These are phyloP conservation scores for Fusarium palustre DNA, from an alignment of 2,329 filamentous ascomycete genomes.

Conservation along the genomic window DNA sequence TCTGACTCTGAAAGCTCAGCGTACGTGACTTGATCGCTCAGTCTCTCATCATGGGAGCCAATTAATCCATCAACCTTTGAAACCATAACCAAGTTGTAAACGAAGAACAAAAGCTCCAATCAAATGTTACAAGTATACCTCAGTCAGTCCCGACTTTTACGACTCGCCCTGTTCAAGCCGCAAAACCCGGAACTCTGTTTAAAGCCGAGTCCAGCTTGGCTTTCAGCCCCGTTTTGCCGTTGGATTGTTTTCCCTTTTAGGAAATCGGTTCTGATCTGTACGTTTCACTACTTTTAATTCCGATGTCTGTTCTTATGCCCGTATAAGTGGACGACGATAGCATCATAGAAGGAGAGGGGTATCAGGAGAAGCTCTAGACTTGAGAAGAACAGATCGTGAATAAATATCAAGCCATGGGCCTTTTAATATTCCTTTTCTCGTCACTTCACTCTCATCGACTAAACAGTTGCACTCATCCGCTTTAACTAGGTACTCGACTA, in stretches of 20 bases:
- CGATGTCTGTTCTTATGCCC: conserved; percentile 17
- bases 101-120: not conserved
- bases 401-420: conserved; percentile 15
- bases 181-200: conserved; percentile 1
- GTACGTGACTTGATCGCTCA: not conserved
- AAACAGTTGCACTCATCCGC: not conserved
- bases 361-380: not conserved
- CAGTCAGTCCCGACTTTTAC: not conserved
- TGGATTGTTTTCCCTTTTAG: conserved; percentile 34
- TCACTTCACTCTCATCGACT: not conserved
- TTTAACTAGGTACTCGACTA: not conserved
- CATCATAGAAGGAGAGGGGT: conserved; percentile 6
- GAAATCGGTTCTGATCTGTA: conserved; percentile 26
- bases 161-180: not conserved
- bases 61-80: not conserved
- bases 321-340: conserved; percentile 10
- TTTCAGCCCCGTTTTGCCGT: conserved; percentile 8
- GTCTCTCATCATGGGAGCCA: not conserved
- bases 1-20: conserved; percentile 2
- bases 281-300: conserved; percentile 16
- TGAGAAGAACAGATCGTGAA: not conserved
- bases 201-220: not conserved
- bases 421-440: not conserved
- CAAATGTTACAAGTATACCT: not conserved
- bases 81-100: not conserved